Evolutionary conservation across 1,284 basidiomycete genomes (phyloP), one percentile per base, ranked within the genome.

Genomic region (Sporisorium iseilematis-ciliati): DNA sequence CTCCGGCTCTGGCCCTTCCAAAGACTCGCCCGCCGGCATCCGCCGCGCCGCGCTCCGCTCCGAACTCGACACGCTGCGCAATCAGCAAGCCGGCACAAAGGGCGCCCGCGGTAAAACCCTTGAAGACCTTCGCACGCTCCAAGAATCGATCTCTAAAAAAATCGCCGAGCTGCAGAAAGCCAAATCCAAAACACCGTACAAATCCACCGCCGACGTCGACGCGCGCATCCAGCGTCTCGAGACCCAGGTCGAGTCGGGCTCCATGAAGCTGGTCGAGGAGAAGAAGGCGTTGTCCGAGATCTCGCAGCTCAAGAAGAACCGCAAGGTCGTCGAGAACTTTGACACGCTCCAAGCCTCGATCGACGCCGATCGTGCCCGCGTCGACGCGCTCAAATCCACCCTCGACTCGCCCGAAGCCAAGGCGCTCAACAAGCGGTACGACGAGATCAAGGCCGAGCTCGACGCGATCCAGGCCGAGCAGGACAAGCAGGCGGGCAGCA

Each of bases 271-370:
- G 61, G 95, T 92, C 41, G 96, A 97, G 62, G 97, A 99, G 87
- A 98, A 97, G 87, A 91, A 93, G 75, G 93, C 95, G 6, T 89
- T 99, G 21, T 89, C 90, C 78, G 96, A 99, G 82, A 97, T 99
- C 79, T 83, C 78, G 57, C 92, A 95, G 85, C 76, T 84, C 29
- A 88, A 89, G 55, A 81, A 80, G 58, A 59, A 76, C 56, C 78
- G 80, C 45, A 81, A 78, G 53, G 54, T 57, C 25, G 75, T 84
- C 31, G 83, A 84, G 48, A 65, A 58, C 55, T 75, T 84, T 56
- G 74, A 70, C 45, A 45, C 57, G 1, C 89, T 92, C 53, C 91
- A 94, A 82, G 89, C 91, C 0, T 83, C 89, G 20, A 97, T 99
- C 79, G 93, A 97, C 61, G 89, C 89, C 11, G 93, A 95, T 86